Evolutionary conservation across 352 stramenopile genomes (phyloP).

Genomic region (Elongisporangium anandrum): DNA sequence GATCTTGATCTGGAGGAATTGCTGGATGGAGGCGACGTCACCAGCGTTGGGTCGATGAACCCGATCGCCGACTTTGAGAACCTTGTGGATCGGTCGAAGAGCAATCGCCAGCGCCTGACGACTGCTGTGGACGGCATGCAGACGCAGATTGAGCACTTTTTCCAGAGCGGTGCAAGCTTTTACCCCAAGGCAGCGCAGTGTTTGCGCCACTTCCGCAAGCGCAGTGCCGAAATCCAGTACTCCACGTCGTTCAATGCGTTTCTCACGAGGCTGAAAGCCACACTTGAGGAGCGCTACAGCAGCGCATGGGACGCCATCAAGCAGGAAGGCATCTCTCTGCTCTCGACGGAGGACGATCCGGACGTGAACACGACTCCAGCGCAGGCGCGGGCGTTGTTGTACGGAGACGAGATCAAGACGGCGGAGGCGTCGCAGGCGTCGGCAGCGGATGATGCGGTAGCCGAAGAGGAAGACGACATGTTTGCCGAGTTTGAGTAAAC

Average conservation of each 20-base stretch:
- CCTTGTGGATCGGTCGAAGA: constrained; percentile 53
- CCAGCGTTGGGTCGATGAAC: constrained; percentile 78
- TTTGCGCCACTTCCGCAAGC: constrained; percentile 63
- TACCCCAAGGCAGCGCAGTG: constrained; percentile 68
- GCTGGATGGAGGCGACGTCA: constrained; percentile 57
- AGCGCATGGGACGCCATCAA: constrained; percentile 48
- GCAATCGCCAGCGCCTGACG: constrained; percentile 26
- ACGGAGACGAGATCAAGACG: constrained; percentile 52
- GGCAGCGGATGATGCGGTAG: constrained; percentile 46
- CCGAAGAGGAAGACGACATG: constrained; percentile 75
- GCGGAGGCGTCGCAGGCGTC: constrained; percentile 23
- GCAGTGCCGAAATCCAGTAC: constrained; percentile 69
- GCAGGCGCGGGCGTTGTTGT: constrained; percentile 55
- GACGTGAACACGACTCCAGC: constrained; percentile 35
- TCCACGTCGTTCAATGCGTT: constrained; percentile 74
- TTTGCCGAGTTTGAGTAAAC: constrained; percentile 78
- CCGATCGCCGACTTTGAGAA: constrained; percentile 79
- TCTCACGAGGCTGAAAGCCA: constrained; percentile 44
- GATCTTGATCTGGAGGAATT: constrained; percentile 77
- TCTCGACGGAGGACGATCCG: constrained; percentile 57
- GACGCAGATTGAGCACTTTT: constrained; percentile 57
- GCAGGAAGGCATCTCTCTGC: constrained; percentile 48
- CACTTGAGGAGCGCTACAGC: constrained; percentile 32
- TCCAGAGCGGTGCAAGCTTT: constrained; percentile 45
- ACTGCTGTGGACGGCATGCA: constrained; percentile 68